Base-by-base conservation (phyloP, 225 moss, liverwort and hornwort genomes). In the Antitrichia curtipendula region DNA sequence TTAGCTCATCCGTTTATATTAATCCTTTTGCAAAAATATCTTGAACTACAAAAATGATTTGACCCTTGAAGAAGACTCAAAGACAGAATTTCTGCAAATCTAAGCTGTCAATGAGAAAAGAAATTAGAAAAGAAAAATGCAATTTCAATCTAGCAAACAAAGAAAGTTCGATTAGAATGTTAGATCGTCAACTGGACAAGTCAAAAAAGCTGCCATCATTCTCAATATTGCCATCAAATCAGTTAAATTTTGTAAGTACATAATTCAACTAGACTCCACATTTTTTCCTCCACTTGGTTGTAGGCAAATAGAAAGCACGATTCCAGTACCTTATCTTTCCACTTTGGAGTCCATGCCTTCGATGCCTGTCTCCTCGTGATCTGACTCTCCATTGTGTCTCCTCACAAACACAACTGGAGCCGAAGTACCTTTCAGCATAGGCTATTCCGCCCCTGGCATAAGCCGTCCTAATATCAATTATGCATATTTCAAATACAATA, bases 311-410 rank as follows among this genome's bases (percentile, higher is more conserved):
- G 40, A 62, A 61, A 52, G 50, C 70, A 32, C 60, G 31, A 52
- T 59, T 66, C 61, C 59, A 49, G 38, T 36, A 93, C 93, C 94
- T 92, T 94, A 56, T 91, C 88, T 90, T 94, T 94, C 94, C 94
- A 94, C 53, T 88, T 89, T 13, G 92, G 90, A 88, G 64, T 90
- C 91, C 87, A 94, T 27, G 90, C 54, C 90, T 94, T 94, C 78
- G 89, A 80, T 19, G 92, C 75, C 60, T 82, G 88, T 54, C 94
- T 89, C 85, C 70, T 89, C 40, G 87, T 75, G 40, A 71, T 78
- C 49, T 79, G 89, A 64, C 53, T 89, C 59, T 91, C 92, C 93
- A 93, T 93, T 71, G 38, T 23, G 20, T 62, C 84, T 77, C 64
- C 78, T 88, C 83, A 56, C 83, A 20, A 83, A 56, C 49, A 47